Base-by-base conservation (phyloP, 1,139 yeast genomes). In the Lodderomyces beijingensis region DNA sequence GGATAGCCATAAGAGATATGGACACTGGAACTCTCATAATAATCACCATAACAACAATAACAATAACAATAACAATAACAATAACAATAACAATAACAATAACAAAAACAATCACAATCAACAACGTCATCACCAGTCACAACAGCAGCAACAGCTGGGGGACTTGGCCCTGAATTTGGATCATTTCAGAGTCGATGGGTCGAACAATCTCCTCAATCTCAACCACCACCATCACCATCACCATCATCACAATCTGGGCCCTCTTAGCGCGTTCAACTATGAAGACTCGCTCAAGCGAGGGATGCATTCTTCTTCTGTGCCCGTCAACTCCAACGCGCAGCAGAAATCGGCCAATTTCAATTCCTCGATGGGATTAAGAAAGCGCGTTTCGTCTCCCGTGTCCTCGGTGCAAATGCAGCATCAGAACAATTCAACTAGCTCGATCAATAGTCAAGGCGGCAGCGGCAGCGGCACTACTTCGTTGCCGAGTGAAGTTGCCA, bases 401-500 rank as follows among this genome's bases (percentile, higher is more conserved):
- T 34, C 42, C 20, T 32, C 39, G 9, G 30, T 32, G 10, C 27
- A 27, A 12, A 28, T 34, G 34, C 39, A 33, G 27, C 38, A 30
- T 4, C 14, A 18, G 24, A 35, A 31, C 22, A 38, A 33, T 28
- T 36, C 38, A 20, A 16, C 29, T 17, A 20, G 9, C 11, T 31
- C 41, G 30, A 35, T 27, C n/a, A 35, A 37, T 18, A 34, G 34
- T 26, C 34, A 31, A 20, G 22, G 30, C 9, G 34, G 38, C 12
- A n/a, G 16, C 17, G 14, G 11, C 4, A 26, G 19, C 11, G 10
- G 30, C 3, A 16, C 30, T 12, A 48, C 57, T 21, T 54, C 80
- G 11, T 76, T 82, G 59, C 82, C 85, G 4, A 64, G 70, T 34
- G 88, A 79, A 47, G 75, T 80, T 34, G 70, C 86, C 15, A 82